phyloP scores from a whole-genome alignment of 2,329 filamentous ascomycete genomes.

The Paecilomyces dactylethromorphus region DNA sequence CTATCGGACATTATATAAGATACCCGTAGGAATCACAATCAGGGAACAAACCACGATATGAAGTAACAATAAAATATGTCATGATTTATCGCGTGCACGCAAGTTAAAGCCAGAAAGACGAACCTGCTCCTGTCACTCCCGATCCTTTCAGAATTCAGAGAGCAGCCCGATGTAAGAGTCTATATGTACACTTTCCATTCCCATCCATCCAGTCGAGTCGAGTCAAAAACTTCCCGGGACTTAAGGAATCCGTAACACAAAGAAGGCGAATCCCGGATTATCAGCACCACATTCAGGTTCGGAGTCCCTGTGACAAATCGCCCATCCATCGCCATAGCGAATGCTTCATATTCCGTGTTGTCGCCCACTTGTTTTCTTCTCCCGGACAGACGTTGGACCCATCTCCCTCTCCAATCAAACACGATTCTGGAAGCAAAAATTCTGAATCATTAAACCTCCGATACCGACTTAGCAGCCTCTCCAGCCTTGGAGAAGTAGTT shows the following conservation, averaged over 20 bases:
- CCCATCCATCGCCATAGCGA: background rate
- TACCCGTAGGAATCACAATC: background rate
- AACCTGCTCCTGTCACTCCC: constrained; percentile 7
- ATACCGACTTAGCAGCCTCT: constrained; percentile 20
- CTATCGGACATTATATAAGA: background rate
- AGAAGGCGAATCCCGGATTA: background rate
- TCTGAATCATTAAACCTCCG: constrained; percentile 1
- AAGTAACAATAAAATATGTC: constrained; percentile 6
- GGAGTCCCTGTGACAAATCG: background rate
- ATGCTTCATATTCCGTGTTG: background rate
- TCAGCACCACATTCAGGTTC: background rate
- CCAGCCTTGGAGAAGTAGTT: constrained; percentile 46
- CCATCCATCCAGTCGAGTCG: background rate
- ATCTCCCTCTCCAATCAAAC: background rate
- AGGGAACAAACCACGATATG: background rate
- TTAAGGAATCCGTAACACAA: background rate
- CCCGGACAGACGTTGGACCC: background rate
- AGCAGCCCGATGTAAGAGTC: background rate
- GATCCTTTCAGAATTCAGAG: constrained; percentile 3
- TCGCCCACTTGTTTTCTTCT: background rate
- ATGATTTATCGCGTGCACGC: constrained; percentile 23
- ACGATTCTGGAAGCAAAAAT: background rate
- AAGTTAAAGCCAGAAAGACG: constrained; percentile 9
- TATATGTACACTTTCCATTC: background rate
- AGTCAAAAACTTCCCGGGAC: background rate